Conservation (phyloP, 75 land plant genomes). For the Cryptomeria japonica region DNA sequence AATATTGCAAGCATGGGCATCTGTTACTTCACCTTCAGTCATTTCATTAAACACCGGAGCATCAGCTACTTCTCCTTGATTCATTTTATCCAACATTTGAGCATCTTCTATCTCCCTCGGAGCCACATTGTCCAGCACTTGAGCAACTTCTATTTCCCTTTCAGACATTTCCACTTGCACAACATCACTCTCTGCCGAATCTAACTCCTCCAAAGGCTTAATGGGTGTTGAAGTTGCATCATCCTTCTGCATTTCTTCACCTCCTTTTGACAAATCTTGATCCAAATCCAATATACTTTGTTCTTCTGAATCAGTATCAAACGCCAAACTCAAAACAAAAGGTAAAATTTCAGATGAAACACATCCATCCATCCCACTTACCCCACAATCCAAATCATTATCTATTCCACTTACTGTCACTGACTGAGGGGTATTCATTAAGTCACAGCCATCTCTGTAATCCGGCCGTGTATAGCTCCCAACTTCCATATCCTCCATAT, state of each 20-base stretch:
- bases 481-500: background rate
- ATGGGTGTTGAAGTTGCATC: background rate
- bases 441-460: background rate
- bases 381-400: background rate
- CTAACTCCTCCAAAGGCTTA: background rate
- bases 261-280: background rate
- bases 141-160: background rate
- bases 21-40: background rate
- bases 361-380: background rate
- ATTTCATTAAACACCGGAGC: background rate
- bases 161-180: background rate
- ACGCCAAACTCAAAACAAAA: background rate
- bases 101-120: background rate
- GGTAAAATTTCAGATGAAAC: background rate
- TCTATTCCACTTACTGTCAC: background rate
- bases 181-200: background rate
- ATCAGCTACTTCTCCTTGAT: background rate
- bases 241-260: background rate
- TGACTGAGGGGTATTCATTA: background rate
- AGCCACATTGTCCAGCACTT: background rate
- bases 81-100: background rate
- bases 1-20: background rate
- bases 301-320: slow-evolving; percentile 5
- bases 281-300: background rate
- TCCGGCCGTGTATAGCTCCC: background rate